Base-by-base conservation (phyloP, 192 early-diverging fungal species). In the Podila epigama region DNA sequence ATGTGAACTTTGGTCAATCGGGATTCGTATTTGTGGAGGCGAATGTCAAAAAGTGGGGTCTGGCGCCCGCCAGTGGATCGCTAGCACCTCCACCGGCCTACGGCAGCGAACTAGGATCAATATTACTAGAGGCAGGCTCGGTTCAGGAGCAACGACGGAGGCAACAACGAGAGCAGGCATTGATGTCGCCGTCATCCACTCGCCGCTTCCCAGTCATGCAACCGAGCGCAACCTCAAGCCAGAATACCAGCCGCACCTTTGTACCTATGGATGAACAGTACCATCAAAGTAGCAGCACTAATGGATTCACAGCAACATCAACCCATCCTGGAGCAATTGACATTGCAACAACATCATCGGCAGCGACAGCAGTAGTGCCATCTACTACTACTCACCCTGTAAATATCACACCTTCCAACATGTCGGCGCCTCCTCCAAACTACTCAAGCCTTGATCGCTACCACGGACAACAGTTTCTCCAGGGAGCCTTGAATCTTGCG, bases 1-100 rank as follows among this genome's bases (percentile, higher is more conserved):
- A 86, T 73, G 89, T 90, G 59, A 93, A 93, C 80, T 87, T 93
- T 83, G 92, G 92, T 16, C 92, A 93, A 68, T 84, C 86, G 35
- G 92, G 92, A 12, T 94, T 92, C 77, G 92, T 94, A 8, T 94
- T 94, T 81, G 85, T 94, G 5, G 92, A 94, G 63, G 92, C 92
- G 41, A 93, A 93, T 64, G 91, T 93, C 37, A 92, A 92, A 83
- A 89, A 91, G 57, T 93, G 92, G 92, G 92, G 92, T 0, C 78
- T 93, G 27, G 92, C 90, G 1, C 91, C 92, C 11, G 73, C 88
- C 8, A 85, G 88, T 68, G 92, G 92, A 37, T 84, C 90, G 5
- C 60, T 89, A 13, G 81, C 82, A 18, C 92, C 92, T 31, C 92
- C 92, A 27, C 92, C 92, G 13, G 85, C 91, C 1, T 94, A 94